Evolutionary conservation across 192 early-diverging fungal genomes (phyloP), one percentile per base, ranked within the genome.

Genomic region (Coemansia sp.): DNA sequence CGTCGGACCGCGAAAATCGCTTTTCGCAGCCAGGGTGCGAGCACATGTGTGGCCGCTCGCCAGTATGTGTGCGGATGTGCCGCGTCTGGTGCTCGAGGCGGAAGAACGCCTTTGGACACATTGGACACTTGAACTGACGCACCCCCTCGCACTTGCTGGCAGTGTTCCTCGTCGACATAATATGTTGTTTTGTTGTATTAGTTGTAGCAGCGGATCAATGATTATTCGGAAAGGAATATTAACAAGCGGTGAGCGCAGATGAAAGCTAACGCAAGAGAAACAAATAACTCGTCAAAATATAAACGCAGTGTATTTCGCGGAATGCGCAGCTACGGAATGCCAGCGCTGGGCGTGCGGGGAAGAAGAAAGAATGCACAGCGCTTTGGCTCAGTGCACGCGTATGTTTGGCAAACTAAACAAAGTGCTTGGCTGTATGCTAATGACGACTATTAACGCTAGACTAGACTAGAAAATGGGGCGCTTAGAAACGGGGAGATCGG

Each of bases 31-130:
- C 87, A 30, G 85, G 77, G 54, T 85, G 86, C 32, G 83, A 83
- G 71, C 92, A 93, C n/a, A 77, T 71, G 61, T 91, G 87, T 2
- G 92, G 92, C 44, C 87, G 86, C 73, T 94, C 92, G 49, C 92
- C 92, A 2, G 92, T 94, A 67, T 94, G 92, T 6, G 88, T 91
- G 65, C 88, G 84, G 46, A 89, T 85, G 60, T 93, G 92, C 28
- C 88, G 83, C 8, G 87, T 90, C 69, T 88, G 87, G 68, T 91
- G 89, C 68, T 89, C 89, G 5, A 88, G 77, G 27, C 89, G 86
- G 38, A 83, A 84, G 73, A 91, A 91, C 12, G 84, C 83, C 72
- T 85, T 87, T 44, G 82, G 72, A 67, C 89, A 91, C 65, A 87
- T 83, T 6, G 83, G 85, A 66, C 89, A 91, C 56, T 85, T 77